Evolutionary conservation across 345 rosid genomes (phyloP).

Genomic region (Corymbia maculata): DNA sequence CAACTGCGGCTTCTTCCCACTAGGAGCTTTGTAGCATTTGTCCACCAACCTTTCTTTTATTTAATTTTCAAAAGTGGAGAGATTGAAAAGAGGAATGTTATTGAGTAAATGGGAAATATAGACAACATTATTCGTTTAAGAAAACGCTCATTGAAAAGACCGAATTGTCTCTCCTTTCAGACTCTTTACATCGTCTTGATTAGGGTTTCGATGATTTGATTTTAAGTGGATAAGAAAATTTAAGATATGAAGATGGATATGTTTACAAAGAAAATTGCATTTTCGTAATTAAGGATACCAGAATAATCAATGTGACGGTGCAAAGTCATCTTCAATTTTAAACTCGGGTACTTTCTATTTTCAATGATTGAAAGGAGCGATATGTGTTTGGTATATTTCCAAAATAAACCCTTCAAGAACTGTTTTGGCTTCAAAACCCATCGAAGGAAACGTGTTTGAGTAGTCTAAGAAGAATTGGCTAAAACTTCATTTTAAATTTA

Average conservation of each 20-base stretch:
- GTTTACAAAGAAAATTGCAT: neutral
- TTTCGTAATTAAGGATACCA: neutral
- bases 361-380: neutral
- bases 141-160: neutral
- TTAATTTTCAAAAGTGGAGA: neutral
- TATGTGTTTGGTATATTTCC: neutral
- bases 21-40: neutral
- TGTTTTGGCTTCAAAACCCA: neutral
- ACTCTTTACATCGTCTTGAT: neutral
- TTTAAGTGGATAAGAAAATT: neutral
- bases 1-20: neutral
- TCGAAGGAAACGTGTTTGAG: neutral
- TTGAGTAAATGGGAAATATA: neutral
- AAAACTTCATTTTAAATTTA: neutral
- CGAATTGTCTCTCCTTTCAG: neutral
- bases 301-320: neutral
- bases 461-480: neutral
- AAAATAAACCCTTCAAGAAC: neutral
- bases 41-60: neutral
- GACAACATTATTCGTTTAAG: too few species aligned
- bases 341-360: neutral
- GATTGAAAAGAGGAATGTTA: neutral
- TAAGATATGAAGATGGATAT: neutral
- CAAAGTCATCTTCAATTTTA: neutral
- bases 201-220: neutral